Conservation (phyloP, 2,329 filamentous ascomycete genomes). For the Ophiostoma triangulosporum region DNA sequence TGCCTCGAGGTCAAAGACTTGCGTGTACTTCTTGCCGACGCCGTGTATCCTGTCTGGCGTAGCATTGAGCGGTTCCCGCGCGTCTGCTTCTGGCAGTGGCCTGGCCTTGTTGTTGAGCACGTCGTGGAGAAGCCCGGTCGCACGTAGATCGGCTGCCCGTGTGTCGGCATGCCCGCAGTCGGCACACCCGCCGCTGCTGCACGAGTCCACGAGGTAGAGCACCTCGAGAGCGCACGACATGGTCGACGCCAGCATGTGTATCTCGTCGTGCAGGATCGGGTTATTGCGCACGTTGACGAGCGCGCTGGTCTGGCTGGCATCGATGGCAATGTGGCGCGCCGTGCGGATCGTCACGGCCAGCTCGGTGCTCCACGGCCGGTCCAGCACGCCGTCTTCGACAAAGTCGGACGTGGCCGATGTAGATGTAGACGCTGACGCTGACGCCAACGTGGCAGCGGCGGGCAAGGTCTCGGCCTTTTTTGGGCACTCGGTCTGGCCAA, state of each 20-base stretch:
- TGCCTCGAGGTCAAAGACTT: constrained; percentile 21
- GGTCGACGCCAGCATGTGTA: constrained; percentile 19
- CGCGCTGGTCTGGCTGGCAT: constrained; percentile 17
- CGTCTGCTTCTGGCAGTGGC: not conserved
- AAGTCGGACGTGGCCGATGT: not conserved
- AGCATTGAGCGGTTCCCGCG: not conserved
- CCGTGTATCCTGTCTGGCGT: constrained; percentile 5
- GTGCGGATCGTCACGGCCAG: constrained; percentile 17
- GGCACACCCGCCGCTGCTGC: constrained; percentile 6
- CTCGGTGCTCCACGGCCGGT: constrained; percentile 20
- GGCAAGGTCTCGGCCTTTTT: too few relatives aligned
- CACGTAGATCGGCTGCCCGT: not conserved
- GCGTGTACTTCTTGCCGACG: constrained; percentile 19
- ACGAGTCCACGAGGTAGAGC: constrained; percentile 21
- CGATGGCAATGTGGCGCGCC: constrained; percentile 18
- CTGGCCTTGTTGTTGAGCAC: not conserved
- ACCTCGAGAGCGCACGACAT: constrained; percentile 16
- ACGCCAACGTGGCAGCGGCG: too few relatives aligned
- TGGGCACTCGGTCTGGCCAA: constrained; percentile 7
- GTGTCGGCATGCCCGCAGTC: not conserved
- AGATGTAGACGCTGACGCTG: not conserved
- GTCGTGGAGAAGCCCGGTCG: not conserved
- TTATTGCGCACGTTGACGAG: constrained; percentile 3
- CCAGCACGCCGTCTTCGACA: constrained; percentile 11
- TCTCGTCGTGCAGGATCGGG: constrained; percentile 17